phyloP scores from a whole-genome alignment of 805 yeast species.

The Candida arabinofermentans region DNA sequence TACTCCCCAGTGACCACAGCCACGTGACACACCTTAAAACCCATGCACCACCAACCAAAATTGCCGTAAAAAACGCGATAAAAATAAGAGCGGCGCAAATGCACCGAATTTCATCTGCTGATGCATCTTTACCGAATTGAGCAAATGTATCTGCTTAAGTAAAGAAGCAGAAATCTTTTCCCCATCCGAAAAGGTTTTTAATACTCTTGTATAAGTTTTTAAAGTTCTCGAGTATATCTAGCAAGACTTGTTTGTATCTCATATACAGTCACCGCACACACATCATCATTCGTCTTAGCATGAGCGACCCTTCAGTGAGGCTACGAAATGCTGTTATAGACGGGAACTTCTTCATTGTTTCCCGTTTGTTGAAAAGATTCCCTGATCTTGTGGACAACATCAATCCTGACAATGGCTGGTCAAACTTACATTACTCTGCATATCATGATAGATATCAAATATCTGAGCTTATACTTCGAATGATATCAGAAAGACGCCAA shows the following conservation, averaged over 20 bases:
- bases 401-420: constrained; percentile 76
- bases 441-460: constrained; percentile 66
- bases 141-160: not conserved
- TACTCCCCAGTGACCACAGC: no score
- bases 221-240: no score
- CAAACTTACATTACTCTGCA: constrained; percentile 77
- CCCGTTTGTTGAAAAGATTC: constrained; percentile 59
- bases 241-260: no score
- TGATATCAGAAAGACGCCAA: constrained; percentile 12
- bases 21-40: no score
- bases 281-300: constrained; percentile 23
- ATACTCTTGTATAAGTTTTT: no score
- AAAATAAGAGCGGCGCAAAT: not conserved
- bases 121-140: not conserved
- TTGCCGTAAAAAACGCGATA: not conserved
- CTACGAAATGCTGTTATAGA: constrained; percentile 63
- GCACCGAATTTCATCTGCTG: not conserved
- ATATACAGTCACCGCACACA: no score
- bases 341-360: constrained; percentile 61
- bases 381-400: constrained; percentile 68
- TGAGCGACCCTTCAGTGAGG: constrained; percentile 61
- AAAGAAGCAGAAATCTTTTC: not conserved
- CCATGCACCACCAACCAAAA: not conserved
- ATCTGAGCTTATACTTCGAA: constrained; percentile 23
- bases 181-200: not conserved